These are phyloP conservation scores for Papiliotrema fonsecae DNA, from an alignment of 1,284 basidiomycete species.

Conservation along the genomic window DNA sequence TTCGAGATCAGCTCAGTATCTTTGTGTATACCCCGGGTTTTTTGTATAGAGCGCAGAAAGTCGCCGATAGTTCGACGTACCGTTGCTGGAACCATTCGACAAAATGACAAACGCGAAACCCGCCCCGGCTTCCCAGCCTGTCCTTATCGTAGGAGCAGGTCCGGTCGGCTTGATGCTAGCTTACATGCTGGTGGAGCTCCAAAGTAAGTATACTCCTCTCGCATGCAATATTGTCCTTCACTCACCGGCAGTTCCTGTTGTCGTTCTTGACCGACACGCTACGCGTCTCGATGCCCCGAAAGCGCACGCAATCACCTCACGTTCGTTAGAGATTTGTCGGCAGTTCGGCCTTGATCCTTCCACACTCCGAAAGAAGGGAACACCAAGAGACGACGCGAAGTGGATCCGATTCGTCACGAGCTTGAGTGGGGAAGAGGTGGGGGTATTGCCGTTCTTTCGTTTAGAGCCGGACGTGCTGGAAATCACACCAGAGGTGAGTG, in stretches of 20 bases:
- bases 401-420: slow-evolving; percentile 23
- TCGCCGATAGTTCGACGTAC: too few species aligned
- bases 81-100: too few species aligned
- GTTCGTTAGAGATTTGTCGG: slow-evolving; percentile 22
- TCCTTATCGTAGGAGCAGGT: slow-evolving; percentile 20
- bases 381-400: slow-evolving; percentile 17
- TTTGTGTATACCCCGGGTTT: too few species aligned
- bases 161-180: slow-evolving; percentile 19
- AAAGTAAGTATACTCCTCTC: not conserved
- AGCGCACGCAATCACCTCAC: slow-evolving; percentile 21
- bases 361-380: slow-evolving; percentile 14
- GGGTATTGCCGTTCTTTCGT: slow-evolving; percentile 20
- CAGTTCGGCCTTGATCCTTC: slow-evolving; percentile 16
- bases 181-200: not conserved
- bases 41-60: too few species aligned
- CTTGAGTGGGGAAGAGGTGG: slow-evolving; percentile 16
- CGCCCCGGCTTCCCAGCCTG: slow-evolving; percentile 4
- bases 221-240: not conserved
- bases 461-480: slow-evolving; percentile 18
- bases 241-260: slow-evolving; percentile 18
- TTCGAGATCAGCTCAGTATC: too few species aligned
- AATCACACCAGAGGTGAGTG: slow-evolving; percentile 18
- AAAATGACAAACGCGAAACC: too few species aligned
- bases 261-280: slow-evolving; percentile 18
- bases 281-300: slow-evolving; percentile 22